phyloP scores from a whole-genome alignment of 176 grass and related monocot species.

The Thinopyrum elongatum region DNA sequence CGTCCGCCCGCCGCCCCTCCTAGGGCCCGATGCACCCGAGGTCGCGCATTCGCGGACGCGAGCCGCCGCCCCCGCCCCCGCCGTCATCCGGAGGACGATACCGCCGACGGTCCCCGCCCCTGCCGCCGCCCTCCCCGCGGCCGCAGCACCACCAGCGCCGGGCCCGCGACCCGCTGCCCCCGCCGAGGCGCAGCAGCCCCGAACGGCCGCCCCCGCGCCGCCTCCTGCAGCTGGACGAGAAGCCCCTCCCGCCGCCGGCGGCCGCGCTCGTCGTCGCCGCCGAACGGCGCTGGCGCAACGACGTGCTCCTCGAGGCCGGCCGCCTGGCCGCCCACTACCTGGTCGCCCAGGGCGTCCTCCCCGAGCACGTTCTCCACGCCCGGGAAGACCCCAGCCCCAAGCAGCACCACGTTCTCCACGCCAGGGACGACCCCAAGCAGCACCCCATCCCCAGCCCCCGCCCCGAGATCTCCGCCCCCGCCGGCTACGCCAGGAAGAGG shows the following conservation, averaged over 20 bases:
- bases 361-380: slow-evolving; percentile 40
- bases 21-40: neutral
- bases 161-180: slow-evolving; percentile 4
- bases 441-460: neutral
- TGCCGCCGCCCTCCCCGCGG: neutral
- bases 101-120: slow-evolving; percentile 28
- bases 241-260: neutral
- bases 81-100: slow-evolving; percentile 10
- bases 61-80: neutral
- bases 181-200: slow-evolving; percentile 30
- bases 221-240: neutral
- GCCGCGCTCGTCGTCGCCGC: neutral
- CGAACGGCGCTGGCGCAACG: neutral
- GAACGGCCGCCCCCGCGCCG: slow-evolving; percentile 9
- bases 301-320: slow-evolving; percentile 57
- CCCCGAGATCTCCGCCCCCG: neutral
- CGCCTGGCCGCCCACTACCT: slow-evolving; percentile 59
- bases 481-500: slow-evolving; percentile 23
- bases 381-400: slow-evolving; percentile 30
- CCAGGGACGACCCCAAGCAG: slow-evolving; percentile 13
- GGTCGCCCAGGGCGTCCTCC: slow-evolving; percentile 49
- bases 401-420: slow-evolving; percentile 21
- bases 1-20: no score
- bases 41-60: neutral
- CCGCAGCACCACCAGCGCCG: slow-evolving; percentile 25